Evolutionary conservation across 2,329 filamentous ascomycete species (phyloP), one percentile per base, ranked within the genome.

Genomic region (Malbranchea zuffiana): DNA sequence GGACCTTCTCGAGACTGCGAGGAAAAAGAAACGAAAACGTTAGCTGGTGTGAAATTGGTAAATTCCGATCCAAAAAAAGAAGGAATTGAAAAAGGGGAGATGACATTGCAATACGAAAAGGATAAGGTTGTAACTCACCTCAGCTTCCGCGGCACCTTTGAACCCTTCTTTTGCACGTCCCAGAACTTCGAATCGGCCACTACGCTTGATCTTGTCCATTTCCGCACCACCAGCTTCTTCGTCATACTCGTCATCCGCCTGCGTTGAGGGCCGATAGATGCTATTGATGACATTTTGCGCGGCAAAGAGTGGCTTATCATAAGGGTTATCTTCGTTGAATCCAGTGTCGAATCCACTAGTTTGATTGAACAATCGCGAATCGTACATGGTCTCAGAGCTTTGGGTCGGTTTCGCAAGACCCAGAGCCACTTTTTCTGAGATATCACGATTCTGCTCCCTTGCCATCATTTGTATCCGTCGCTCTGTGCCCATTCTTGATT

Each of bases 251-350:
- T 79, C 81, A 51, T 80, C 75, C 39, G 80, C 78, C 28, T 71
- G 69, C 16, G 81, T 75, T 15, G 74, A 74, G 1, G 88, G 85
- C 21, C 86, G 74, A 61, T 98, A 98, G 48, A 98, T 96, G 57
- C 80, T 88, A 63, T 76, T 90, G 51, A 95, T 85, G 6, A 85
- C 88, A 55, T 96, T 88, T 56, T 95, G 86, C 10, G 90, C 88
- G 1, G 87, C 87, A 57, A 98, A 98, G 5, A 98, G 68, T 13
- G 90, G 90, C 63, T 96, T 96, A 60, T 96, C 90, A 64, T 96
- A 98, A 0, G 80, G 78, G 54, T 98, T 90, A 59, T 98, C 90
- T 60, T 98, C 90, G 59, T 98, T 98, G 71, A 95, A 86, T 0
- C 88, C 90, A 35, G 78, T 74, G 49, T 86, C 80, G 56, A 98